Percentiles rank a stretch among this genome's conserved stretches.
Evolutionary conservation across 2,329 filamentous ascomycete species (phyloP).

Genomic region (Akanthomyces lecanii): DNA sequence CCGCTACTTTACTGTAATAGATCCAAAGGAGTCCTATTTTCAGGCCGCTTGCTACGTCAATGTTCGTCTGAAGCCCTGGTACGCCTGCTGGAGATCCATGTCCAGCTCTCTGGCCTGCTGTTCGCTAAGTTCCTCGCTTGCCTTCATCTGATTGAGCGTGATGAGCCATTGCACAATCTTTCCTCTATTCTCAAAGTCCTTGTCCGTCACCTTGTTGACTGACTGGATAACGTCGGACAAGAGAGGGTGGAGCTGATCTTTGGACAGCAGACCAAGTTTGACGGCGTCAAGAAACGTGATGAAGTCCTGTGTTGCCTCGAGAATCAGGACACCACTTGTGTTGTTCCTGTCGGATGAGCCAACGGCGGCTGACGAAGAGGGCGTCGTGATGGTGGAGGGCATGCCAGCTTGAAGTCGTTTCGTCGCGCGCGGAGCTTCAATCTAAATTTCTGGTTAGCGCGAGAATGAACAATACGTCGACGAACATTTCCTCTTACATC

Average conservation of each 20-base stretch:
- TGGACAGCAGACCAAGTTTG: slow-evolving; percentile 85
- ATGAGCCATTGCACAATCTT: slow-evolving; percentile 99
- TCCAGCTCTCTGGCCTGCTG: slow-evolving; percentile 85
- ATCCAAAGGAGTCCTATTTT: background rate
- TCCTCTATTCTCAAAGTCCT: slow-evolving; percentile 89
- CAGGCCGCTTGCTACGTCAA: slow-evolving; percentile 45
- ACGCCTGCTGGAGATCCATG: slow-evolving; percentile 90
- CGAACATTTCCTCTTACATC: slow-evolving; percentile 58
- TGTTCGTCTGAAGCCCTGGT: slow-evolving; percentile 85
- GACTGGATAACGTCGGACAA: slow-evolving; percentile 94
- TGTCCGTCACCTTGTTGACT: slow-evolving; percentile 93
- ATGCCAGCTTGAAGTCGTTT: slow-evolving; percentile 90
- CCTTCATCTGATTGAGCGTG: slow-evolving; percentile 94
- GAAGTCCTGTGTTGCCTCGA: slow-evolving; percentile 94
- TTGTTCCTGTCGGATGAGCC: slow-evolving; percentile 39
- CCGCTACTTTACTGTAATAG: background rate
- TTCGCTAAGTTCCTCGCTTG: slow-evolving; percentile 82
- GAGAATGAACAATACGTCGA: too few relatives aligned
- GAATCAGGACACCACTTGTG: slow-evolving; percentile 63
- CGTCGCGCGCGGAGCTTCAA: slow-evolving; percentile 91
- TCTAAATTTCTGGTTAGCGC: slow-evolving; percentile 46
- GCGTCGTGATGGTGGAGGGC: slow-evolving; percentile 71
- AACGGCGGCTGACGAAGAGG: slow-evolving; percentile 44
- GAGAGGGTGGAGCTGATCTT: slow-evolving; percentile 93
- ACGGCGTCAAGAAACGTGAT: slow-evolving; percentile 97